These are phyloP conservation scores for Esteya vermicola DNA, from an alignment of 2,329 filamentous ascomycete species.

Conservation along the genomic window DNA sequence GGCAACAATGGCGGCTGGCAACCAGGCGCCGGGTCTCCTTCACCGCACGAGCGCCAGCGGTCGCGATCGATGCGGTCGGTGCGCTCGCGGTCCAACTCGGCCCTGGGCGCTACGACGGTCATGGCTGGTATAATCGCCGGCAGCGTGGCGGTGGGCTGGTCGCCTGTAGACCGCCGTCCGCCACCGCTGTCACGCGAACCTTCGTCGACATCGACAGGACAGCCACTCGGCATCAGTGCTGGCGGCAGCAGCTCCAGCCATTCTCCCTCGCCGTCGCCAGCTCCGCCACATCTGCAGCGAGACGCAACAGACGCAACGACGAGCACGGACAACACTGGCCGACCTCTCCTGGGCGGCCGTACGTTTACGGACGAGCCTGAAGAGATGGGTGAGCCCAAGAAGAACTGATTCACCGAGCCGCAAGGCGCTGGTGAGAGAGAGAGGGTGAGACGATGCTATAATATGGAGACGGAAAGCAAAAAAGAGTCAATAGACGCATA, in stretches of 20 bases:
- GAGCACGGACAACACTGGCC: neutral
- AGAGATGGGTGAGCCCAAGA: too few species aligned
- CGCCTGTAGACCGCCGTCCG: constrained; percentile 41
- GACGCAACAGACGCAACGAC: neutral
- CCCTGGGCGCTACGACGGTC: constrained; percentile 58
- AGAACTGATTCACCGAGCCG: too few species aligned
- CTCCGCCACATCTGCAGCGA: too few species aligned
- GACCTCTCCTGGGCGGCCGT: neutral
- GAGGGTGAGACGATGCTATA: too few species aligned
- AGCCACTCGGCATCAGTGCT: neutral
- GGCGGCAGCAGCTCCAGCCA: neutral
- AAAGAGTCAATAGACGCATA: too few species aligned
- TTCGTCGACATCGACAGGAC: neutral
- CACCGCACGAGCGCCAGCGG: constrained; percentile 46
- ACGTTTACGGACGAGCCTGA: neutral
- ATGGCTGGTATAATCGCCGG: constrained; percentile 77
- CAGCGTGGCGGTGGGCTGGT: constrained; percentile 64
- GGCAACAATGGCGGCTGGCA: neutral
- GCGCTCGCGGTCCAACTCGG: constrained; percentile 53
- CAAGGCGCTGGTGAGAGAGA: too few species aligned
- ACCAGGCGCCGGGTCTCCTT: constrained; percentile 16
- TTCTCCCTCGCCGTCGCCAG: too few species aligned
- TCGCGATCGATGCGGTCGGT: constrained; percentile 42
- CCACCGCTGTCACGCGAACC: constrained; percentile 1
- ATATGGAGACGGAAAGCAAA: too few species aligned